Base-by-base conservation (phyloP, 2,329 filamentous ascomycete genomes). In the Aureobasidium zeae region DNA sequence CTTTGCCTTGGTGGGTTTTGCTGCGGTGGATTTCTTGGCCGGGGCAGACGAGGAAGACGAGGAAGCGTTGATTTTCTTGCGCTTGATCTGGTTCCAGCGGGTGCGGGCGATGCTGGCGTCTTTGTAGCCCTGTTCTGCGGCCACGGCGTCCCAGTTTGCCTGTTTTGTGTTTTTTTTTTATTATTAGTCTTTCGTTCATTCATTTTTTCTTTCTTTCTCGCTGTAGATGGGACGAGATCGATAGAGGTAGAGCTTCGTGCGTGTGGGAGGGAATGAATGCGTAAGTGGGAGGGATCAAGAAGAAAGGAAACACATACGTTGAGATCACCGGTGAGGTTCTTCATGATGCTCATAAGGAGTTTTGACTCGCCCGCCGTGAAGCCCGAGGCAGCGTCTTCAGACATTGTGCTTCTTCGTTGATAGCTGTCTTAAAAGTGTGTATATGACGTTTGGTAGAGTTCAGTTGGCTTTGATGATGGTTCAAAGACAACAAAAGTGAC, bases 121-220 rank as follows among this genome's bases (percentile, higher is more conserved):
- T 25, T 58, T 57, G 53, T 56, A 53, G 31, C 45, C 45, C 24
- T 50, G 24, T 15, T 52, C 48, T 11, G 34, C 16, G 24, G 55
- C 55, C 22, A 58, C 52, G 30, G 49, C 49, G 2, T 53, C 50
- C 44, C 45, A 52, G 46, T 58, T 46, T 48, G 51, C 38, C 55
- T 57, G 22, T 12, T 7, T 12, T n/a, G 25, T 20, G 22, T 13
- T 22, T 46, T 46, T 26, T 17, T 33, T 33, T 16, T 33, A 17
- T 33, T n/a, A 11, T 33, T 33, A 8, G 6, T n/a, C 15, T 17
- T 17, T 10, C 4, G 17, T 10, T 22, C 5, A 22, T 6, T 21
- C 28, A 5, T 31, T 31, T n/a, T 31, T 16, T 31, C 12, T 16
- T 16, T n/a, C n/a, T 31, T 31, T 31, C 6, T n/a, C 11, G 6